Evolutionary conservation across 305 asterid genomes (phyloP).

Genomic region (Rubia occidens): DNA sequence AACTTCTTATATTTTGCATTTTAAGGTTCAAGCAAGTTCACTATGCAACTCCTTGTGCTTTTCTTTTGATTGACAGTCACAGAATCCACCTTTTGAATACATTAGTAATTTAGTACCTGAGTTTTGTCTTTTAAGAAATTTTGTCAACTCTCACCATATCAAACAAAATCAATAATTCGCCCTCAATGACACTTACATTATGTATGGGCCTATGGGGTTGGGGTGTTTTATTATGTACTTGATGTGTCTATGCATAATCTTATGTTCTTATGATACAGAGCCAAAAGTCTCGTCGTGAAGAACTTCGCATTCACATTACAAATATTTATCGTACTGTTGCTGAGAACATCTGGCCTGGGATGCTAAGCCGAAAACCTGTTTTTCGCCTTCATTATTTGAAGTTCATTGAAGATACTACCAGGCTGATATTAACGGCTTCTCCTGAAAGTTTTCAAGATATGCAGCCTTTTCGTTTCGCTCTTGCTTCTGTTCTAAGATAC

Average conservation of each 20-base stretch:
- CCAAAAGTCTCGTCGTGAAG: conserved; percentile 97
- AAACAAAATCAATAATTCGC: background rate
- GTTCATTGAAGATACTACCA: conserved; percentile 89
- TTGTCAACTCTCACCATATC: background rate
- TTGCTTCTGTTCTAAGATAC: conserved; percentile 87
- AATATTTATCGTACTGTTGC: conserved; percentile 89
- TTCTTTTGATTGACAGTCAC: background rate
- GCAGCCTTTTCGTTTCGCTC: conserved; percentile 92
- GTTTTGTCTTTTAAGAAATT: background rate
- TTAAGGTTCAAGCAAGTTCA: background rate
- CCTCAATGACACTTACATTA: background rate
- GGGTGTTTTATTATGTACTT: background rate
- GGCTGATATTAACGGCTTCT: conserved; percentile 58
- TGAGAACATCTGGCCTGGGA: conserved; percentile 97
- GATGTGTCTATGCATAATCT: conserved; percentile 14
- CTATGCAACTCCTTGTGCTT: background rate
- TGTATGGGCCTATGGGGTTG: background rate
- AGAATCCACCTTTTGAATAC: background rate
- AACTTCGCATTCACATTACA: conserved; percentile 79
- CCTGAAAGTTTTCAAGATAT: conserved; percentile 83
- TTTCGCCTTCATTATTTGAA: conserved; percentile 95
- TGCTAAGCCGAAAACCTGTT: conserved; percentile 88
- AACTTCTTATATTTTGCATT: background rate
- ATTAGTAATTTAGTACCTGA: background rate
- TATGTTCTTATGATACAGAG: conserved; percentile 45